A percentile compares a stretch with the other conserved stretches of the same genome.
These are phyloP conservation scores for Eucalyptus camaldulensis DNA, from an alignment of 345 rosid genomes.

Conservation along the genomic window DNA sequence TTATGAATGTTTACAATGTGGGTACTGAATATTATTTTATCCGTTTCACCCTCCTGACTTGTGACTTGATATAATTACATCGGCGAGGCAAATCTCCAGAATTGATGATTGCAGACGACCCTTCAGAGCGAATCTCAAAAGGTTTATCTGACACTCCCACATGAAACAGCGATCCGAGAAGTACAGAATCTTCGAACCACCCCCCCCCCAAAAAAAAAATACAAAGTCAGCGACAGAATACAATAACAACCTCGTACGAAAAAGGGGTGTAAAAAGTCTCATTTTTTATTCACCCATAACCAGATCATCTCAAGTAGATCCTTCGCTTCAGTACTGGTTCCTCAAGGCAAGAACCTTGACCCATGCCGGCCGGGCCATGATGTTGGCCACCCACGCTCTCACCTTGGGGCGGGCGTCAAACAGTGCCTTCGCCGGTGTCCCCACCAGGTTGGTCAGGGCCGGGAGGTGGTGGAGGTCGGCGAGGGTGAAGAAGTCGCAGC, in stretches of 20 bases:
- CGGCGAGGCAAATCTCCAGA: too few relatives aligned
- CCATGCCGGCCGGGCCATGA: conserved; percentile 19
- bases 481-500: not conserved
- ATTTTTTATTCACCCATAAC: accelerated
- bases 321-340: not conserved
- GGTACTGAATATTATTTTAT: too few relatives aligned
- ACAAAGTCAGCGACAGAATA: too few relatives aligned
- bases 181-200: too few relatives aligned
- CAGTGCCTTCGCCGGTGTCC: not conserved
- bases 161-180: too few relatives aligned
- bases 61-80: too few relatives aligned
- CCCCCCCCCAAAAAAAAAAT: too few relatives aligned
- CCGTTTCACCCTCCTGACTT: too few relatives aligned
- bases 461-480: conserved; percentile 13
- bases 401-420: conserved; percentile 5
- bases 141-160: not conserved
- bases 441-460: not conserved
- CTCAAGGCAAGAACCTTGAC: conserved; percentile 38
- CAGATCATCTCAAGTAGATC: not conserved
- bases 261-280: accelerated
- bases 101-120: too few relatives aligned
- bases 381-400: conserved; percentile 7
- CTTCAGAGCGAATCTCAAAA: not conserved
- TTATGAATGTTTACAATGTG: accelerated
- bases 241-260: accelerated